Conservation (phyloP, 441 rosid genomes). For the Populus hybrid region DNA sequence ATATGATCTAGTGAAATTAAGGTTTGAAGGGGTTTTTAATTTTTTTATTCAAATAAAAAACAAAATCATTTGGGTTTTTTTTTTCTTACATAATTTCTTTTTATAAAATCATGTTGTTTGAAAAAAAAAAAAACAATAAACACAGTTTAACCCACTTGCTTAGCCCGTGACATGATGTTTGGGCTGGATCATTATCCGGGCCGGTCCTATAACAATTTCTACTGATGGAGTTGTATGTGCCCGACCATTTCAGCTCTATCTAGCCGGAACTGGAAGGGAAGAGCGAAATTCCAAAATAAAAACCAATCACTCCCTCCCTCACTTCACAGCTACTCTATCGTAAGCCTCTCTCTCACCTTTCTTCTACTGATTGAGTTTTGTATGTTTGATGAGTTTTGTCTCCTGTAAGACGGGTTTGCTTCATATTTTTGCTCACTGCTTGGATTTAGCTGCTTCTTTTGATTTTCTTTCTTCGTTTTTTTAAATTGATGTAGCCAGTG, state of each 20-base stretch:
- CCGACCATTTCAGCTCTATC: neutral
- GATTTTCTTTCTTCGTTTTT: neutral
- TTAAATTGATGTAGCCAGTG: neutral
- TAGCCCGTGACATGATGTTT: neutral
- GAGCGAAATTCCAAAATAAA: neutral
- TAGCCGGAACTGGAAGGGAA: neutral
- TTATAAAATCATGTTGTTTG: too few species aligned
- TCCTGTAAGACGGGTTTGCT: neutral
- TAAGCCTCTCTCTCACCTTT: neutral
- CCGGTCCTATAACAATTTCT: neutral
- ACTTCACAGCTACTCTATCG: neutral
- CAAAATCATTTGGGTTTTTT: too few species aligned
- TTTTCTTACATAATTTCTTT: too few species aligned
- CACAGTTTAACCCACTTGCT: neutral
- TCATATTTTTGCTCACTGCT: neutral
- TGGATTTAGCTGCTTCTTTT: neutral
- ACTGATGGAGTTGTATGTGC: neutral
- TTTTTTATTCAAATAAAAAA: too few species aligned
- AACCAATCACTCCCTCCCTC: neutral
- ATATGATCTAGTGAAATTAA: too few species aligned
- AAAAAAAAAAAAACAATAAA: too few species aligned
- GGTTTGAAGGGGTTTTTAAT: too few species aligned
- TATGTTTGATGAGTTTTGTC: too few species aligned
- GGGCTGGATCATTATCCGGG: neutral
- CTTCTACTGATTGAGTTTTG: neutral